Conservation (phyloP, 495 filamentous ascomycete genomes). For the Penicillium macrosclerotiorum region DNA sequence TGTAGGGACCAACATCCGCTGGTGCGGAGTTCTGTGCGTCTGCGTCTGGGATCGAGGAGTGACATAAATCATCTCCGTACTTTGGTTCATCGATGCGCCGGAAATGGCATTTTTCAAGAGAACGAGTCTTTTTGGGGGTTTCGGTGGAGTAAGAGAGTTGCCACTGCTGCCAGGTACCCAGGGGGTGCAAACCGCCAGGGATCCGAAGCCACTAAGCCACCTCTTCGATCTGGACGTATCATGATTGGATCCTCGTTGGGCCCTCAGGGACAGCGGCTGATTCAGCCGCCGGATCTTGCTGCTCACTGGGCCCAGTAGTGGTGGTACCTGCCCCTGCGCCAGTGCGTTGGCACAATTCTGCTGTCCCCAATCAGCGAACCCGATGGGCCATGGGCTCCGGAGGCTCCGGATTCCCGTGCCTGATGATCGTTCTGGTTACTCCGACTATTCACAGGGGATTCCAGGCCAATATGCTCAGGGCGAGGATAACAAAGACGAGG, state of each 20-base stretch:
- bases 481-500: background rate
- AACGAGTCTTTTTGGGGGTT: background rate
- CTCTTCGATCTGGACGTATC: background rate
- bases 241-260: background rate
- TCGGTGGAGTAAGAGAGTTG: constrained; percentile 2
- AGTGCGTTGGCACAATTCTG: constrained; percentile 1
- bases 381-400: background rate
- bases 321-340: constrained; percentile 5
- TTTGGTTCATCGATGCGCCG: background rate
- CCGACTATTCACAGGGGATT: background rate
- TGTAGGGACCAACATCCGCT: background rate
- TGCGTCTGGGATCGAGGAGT: background rate
- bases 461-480: background rate
- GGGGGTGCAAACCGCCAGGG: background rate
- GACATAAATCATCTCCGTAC: background rate
- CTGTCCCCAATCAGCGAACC: constrained; percentile 1
- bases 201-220: background rate
- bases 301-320: background rate
- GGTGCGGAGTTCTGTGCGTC: background rate
- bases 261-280: background rate
- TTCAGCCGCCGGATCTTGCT: background rate
- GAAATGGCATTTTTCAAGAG: constrained; percentile 1
- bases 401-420: background rate
- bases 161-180: constrained; percentile 4
- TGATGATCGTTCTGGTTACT: background rate